Conservation (phyloP, 2,329 filamentous ascomycete genomes). For the Claviceps pazoutovae region DNA sequence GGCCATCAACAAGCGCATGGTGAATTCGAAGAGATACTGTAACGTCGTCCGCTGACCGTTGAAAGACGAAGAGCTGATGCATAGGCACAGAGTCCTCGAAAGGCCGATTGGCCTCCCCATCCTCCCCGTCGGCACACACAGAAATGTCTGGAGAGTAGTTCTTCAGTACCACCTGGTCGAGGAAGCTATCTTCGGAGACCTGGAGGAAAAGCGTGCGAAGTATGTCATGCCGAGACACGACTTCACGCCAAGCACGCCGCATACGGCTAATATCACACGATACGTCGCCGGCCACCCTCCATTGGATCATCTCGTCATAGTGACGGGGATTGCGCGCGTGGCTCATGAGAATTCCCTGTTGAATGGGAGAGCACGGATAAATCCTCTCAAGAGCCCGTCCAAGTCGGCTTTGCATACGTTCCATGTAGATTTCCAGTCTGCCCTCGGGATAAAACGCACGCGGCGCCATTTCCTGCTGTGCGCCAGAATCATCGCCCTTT, state of each 20-base stretch:
- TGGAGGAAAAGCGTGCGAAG: slow-evolving; percentile 4
- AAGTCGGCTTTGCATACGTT: not conserved
- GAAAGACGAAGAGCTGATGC: not conserved
- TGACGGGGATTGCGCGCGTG: slow-evolving; percentile 9
- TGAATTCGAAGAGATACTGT: slow-evolving; percentile 19
- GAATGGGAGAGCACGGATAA: slow-evolving; percentile 24
- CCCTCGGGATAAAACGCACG: not conserved
- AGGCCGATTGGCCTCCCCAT: too few relatives aligned
- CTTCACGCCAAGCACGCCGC: slow-evolving; percentile 6
- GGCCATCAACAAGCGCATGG: slow-evolving; percentile 20
- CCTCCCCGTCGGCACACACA: not conserved
- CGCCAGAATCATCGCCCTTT: not conserved
- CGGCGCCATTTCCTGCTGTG: not conserved
- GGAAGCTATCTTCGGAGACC: not conserved
- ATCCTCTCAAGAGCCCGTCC: slow-evolving; percentile 14
- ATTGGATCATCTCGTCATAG: slow-evolving; percentile 3
- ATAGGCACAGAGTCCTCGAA: not conserved
- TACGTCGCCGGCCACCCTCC: not conserved
- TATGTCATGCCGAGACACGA: slow-evolving; percentile 3
- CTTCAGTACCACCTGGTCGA: not conserved
- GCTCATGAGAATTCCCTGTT: slow-evolving; percentile 22
- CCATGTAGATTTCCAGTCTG: not conserved
- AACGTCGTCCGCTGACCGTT: slow-evolving; percentile 4
- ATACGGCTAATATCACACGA: slow-evolving; percentile 1
- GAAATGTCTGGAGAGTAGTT: not conserved